phyloP scores from a whole-genome alignment of 139 green algal species.

The Coccomyxa sp. region DNA sequence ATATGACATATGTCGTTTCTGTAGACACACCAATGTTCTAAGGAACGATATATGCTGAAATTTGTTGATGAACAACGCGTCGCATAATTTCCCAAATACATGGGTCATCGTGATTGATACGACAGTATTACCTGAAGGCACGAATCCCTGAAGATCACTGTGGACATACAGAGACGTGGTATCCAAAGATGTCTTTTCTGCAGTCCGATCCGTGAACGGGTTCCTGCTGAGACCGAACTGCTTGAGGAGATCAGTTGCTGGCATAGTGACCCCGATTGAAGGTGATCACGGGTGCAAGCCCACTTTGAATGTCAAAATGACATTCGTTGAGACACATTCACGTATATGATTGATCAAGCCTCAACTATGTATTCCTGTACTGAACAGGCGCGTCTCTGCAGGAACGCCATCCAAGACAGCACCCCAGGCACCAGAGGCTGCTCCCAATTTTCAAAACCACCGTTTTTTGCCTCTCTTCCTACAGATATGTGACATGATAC shows the following conservation, averaged over 20 bases:
- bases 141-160: slow-evolving; percentile 70
- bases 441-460: too few species aligned
- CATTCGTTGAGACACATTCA: not conserved
- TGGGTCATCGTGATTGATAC: slow-evolving; percentile 4
- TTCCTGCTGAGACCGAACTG: slow-evolving; percentile 64
- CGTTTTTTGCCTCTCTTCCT: too few species aligned
- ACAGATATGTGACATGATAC: too few species aligned
- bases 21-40: not conserved
- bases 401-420: not conserved
- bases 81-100: not conserved
- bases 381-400: not conserved
- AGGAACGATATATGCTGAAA: not conserved
- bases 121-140: slow-evolving; percentile 33
- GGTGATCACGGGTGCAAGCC: not conserved
- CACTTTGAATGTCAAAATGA: not conserved
- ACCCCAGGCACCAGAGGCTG: too few species aligned
- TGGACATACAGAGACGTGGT: slow-evolving; percentile 63
- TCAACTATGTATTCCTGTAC: not conserved
- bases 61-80: not conserved
- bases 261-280: slow-evolving; percentile 5
- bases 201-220: slow-evolving; percentile 79
- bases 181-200: slow-evolving; percentile 76
- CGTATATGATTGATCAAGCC: not conserved
- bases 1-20: slow-evolving; percentile 84
- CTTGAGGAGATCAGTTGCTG: slow-evolving; percentile 51